These are phyloP conservation scores for Paramecium caudatum DNA, from an alignment of 73 alveolate species.

Conservation along the genomic window DNA sequence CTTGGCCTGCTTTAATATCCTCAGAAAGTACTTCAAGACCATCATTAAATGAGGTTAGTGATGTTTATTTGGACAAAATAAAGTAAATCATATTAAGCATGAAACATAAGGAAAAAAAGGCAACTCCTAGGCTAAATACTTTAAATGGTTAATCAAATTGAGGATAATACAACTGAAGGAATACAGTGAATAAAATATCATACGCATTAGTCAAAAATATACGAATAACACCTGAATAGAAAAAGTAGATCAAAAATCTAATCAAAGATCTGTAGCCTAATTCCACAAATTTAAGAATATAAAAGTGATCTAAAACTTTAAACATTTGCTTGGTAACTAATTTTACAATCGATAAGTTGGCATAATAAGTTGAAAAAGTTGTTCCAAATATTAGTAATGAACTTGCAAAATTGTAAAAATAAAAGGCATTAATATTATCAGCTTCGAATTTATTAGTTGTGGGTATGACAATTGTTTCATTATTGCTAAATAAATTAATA, in stretches of 20 bases:
- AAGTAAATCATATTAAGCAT: not conserved
- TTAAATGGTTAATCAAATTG: not conserved
- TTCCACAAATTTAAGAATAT: not conserved
- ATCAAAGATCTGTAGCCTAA: not conserved
- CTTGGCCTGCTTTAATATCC: not conserved
- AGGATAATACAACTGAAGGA: conserved; percentile 17
- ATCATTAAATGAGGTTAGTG: not conserved
- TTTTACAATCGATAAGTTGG: not conserved
- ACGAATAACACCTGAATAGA: not conserved
- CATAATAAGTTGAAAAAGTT: not conserved
- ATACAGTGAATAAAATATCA: not conserved
- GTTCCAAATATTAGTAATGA: not conserved
- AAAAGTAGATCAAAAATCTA: not conserved
- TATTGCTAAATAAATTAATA: not conserved
- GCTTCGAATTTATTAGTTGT: conserved; percentile 7
- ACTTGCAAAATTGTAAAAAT: conserved; percentile 22
- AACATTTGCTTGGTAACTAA: not conserved
- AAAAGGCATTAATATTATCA: conserved; percentile 15
- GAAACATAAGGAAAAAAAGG: not conserved
- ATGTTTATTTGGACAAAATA: not conserved
- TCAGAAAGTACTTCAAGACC: not conserved
- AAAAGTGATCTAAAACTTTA: not conserved
- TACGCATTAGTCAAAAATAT: conserved; percentile 17
- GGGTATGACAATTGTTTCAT: not conserved
- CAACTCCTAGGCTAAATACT: not conserved